Evolutionary conservation across 345 rosid genomes (phyloP).

Genomic region (Nephelium lappaceum): DNA sequence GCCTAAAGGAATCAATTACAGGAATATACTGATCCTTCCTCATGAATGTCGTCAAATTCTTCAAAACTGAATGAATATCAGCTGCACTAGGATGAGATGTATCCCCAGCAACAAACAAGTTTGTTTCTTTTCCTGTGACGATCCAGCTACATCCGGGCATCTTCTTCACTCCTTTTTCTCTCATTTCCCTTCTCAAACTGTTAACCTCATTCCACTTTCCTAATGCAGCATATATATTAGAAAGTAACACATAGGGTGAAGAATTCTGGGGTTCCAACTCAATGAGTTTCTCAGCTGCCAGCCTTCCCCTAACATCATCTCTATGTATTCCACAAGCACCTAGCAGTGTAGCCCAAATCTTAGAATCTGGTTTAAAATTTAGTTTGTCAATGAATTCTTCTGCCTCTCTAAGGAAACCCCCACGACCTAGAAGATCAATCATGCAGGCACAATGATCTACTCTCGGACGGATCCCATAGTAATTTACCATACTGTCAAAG

Average conservation of each 20-base stretch:
- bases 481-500: slow-evolving; percentile 66
- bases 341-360: slow-evolving; percentile 85
- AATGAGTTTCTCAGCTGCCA: slow-evolving; percentile 75
- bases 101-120: slow-evolving; percentile 75
- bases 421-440: slow-evolving; percentile 94
- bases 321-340: slow-evolving; percentile 88
- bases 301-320: slow-evolving; percentile 71
- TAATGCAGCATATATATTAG: slow-evolving; percentile 81
- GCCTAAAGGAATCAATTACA: slow-evolving; percentile 30
- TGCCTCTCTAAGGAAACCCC: slow-evolving; percentile 88
- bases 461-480: slow-evolving; percentile 62
- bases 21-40: slow-evolving; percentile 30
- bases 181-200: slow-evolving; percentile 70
- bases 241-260: slow-evolving; percentile 77
- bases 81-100: slow-evolving; percentile 57
- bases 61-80: slow-evolving; percentile 44
- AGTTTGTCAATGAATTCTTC: slow-evolving; percentile 62
- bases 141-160: slow-evolving; percentile 92
- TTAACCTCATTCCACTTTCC: slow-evolving; percentile 83
- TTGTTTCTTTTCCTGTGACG: slow-evolving; percentile 54
- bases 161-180: slow-evolving; percentile 77
- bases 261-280: slow-evolving; percentile 78
- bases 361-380: slow-evolving; percentile 65
- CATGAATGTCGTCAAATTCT: slow-evolving; percentile 45
- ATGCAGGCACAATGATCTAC: slow-evolving; percentile 85